A percentile compares a stretch with the other conserved stretches of the same genome.
Conservation (phyloP, 257 asterid species). For the Henckelia pumila region DNA sequence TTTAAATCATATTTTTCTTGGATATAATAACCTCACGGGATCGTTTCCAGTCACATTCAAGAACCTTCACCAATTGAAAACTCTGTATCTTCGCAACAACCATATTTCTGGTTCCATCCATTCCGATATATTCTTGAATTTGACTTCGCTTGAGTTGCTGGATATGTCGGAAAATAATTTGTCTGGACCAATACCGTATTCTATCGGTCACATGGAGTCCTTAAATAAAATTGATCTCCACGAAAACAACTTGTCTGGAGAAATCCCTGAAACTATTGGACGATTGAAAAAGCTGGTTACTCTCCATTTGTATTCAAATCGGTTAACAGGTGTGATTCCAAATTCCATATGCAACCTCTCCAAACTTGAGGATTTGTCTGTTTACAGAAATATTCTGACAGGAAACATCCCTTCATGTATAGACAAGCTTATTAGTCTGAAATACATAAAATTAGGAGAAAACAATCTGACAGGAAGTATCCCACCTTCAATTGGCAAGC, state of each 20-base stretch:
- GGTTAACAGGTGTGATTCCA: slow-evolving; percentile 49
- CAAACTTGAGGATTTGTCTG: slow-evolving; percentile 26
- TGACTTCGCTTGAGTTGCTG: slow-evolving; percentile 35
- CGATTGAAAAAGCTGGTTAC: slow-evolving; percentile 32
- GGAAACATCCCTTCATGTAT: slow-evolving; percentile 61
- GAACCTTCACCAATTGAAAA: slow-evolving; percentile 26
- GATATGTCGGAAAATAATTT: slow-evolving; percentile 42
- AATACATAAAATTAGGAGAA: slow-evolving; percentile 34
- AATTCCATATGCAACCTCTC: slow-evolving; percentile 40
- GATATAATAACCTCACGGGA: slow-evolving; percentile 45
- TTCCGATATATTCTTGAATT: slow-evolving; percentile 22
- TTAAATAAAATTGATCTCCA: slow-evolving; percentile 40
- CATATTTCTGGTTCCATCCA: slow-evolving; percentile 49
- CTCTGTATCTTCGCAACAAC: slow-evolving; percentile 40
- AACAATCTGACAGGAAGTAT: slow-evolving; percentile 53
- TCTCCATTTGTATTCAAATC: slow-evolving; percentile 47
- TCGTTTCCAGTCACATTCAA: slow-evolving; percentile 39
- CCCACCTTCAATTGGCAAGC: slow-evolving; percentile 51
- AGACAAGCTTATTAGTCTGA: slow-evolving; percentile 39
- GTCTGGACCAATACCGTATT: slow-evolving; percentile 50
- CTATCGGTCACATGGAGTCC: slow-evolving; percentile 37
- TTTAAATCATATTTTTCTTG: slow-evolving; percentile 35
- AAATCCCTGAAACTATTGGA: slow-evolving; percentile 47
- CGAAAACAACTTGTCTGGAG: slow-evolving; percentile 42
- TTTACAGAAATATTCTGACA: slow-evolving; percentile 39